Evolutionary conservation across 345 rosid genomes (phyloP), one percentile per base, ranked within the genome.

Genomic region (Alliaria petiolata): DNA sequence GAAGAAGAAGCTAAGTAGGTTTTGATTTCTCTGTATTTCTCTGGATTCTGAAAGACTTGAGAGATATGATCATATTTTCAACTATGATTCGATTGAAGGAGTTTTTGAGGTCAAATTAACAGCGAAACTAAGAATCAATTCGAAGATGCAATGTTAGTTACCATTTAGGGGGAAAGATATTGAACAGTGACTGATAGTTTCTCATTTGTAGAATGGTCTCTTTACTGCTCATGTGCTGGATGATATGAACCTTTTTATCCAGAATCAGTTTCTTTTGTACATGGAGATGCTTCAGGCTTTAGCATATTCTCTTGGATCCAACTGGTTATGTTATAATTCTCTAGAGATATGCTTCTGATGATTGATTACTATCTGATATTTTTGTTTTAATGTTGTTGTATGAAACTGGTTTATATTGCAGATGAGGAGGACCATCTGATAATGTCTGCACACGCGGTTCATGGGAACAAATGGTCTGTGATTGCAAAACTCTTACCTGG

Each of bases 401-500:
- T 57, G 60, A 38, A 65, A 39, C 9, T 70, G 63, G 34, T 12
- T 20, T 42, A 63, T 7, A 26, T 4, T 78, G 70, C 80, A 89
- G 95, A 86, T 62, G 93, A 86, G 81, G 92, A 92, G 80, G 98
- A 87, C 56, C 81, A 7, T 39, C 70, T 84, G 70, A 84, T 89
- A 65, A 75, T 83, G 46, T 65, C 79, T 10, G 89, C 93, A 13
- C 95, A 92, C 66, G 89, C 83, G 1, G 22, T 80, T 25, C 89
- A 85, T 42, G 92, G 96, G 17, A 91, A 89, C 83, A 89, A 86
- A 76, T 89, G 97, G 93, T 82, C 84, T 17, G 85, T 81, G 16
- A 89, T 92, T 77, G 92, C 98, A 26, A 85, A 82, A 69, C 88
- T 88, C 70, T 81, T 89, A 61, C 91, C 84, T 1, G 92, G 95